Conservation (phyloP, 2,329 filamentous ascomycete species). For the Beauveria scarabaeidicola region DNA sequence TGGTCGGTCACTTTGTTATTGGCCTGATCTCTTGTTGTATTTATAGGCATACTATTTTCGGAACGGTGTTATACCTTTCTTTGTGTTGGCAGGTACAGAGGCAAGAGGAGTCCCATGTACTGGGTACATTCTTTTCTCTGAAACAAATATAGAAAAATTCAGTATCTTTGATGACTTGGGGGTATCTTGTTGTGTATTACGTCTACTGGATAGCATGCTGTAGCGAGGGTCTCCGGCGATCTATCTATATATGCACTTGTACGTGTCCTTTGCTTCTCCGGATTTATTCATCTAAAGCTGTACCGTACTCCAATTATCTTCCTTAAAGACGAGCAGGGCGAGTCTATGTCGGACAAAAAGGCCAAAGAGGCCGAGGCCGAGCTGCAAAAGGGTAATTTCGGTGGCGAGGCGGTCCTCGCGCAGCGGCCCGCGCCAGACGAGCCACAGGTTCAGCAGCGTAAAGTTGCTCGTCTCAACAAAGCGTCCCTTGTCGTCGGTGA, state of each 20-base stretch:
- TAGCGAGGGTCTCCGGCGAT: not conserved
- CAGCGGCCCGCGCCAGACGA: conserved; percentile 89
- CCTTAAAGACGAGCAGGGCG: conserved; percentile 79
- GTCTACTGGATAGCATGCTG: not conserved
- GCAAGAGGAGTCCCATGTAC: not conserved
- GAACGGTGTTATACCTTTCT: conserved; percentile 3
- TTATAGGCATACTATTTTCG: conserved; percentile 12
- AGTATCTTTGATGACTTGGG: not conserved
- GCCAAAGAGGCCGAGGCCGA: conserved; percentile 66
- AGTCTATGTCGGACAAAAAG: conserved; percentile 79
- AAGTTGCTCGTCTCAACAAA: conserved; percentile 82
- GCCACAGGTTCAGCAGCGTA: conserved; percentile 90
- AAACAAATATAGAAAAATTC: conserved; percentile 1
- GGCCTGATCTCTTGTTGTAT: conserved; percentile 10
- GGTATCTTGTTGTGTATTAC: conserved; percentile 3
- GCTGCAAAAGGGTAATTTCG: conserved; percentile 75
- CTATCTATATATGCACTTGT: not conserved
- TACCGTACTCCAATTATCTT: conserved; percentile 62
- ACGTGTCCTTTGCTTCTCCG: not conserved
- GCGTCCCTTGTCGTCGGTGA: conserved; percentile 55
- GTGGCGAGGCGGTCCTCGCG: conserved; percentile 75
- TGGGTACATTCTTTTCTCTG: not conserved
- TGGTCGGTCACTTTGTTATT: conserved; percentile 7
- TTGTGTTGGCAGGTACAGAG: not conserved
- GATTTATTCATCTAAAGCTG: conserved; percentile 14